phyloP scores from a whole-genome alignment of 176 grass and related monocot genomes.

The Melocanna baccifera region DNA sequence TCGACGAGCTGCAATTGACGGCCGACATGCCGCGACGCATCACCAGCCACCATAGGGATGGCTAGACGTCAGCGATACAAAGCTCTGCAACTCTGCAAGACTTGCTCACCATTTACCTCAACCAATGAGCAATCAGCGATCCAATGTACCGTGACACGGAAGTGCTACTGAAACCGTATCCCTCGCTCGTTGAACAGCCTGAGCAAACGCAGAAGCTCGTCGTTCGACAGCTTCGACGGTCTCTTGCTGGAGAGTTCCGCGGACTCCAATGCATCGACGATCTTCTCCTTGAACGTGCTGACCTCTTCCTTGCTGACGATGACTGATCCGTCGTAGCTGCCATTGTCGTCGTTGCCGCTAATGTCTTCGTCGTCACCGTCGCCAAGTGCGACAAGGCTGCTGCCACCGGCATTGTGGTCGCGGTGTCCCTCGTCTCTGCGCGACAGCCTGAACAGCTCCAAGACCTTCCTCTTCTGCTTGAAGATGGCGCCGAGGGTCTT shows the following conservation, averaged over 20 bases:
- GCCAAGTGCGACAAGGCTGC: neutral
- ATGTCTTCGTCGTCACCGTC: neutral
- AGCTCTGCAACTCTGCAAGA: no score
- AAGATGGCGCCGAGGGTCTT: conserved; percentile 89
- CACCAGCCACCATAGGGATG: neutral
- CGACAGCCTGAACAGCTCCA: conserved; percentile 46
- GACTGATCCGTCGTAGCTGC: neutral
- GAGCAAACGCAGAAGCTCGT: conserved; percentile 62
- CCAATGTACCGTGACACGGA: neutral
- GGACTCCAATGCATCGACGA: conserved; percentile 46
- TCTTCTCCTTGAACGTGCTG: conserved; percentile 50
- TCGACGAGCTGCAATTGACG: neutral
- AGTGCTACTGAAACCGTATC: conserved; percentile 53
- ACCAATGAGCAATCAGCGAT: neutral
- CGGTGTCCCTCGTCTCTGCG: neutral
- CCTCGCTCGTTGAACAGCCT: conserved; percentile 64
- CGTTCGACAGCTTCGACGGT: conserved; percentile 72
- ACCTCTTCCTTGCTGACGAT: conserved; percentile 33
- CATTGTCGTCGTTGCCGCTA: neutral
- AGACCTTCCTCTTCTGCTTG: conserved; percentile 84
- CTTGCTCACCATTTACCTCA: neutral
- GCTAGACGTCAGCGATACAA: neutral
- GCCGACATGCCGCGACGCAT: neutral
- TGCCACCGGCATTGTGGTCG: neutral
- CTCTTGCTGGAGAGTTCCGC: conserved; percentile 48